Percentiles rank a stretch among this genome's conserved stretches.
Conservation (phyloP, 2,329 filamentous ascomycete genomes). For the Penicillium sp. region DNA sequence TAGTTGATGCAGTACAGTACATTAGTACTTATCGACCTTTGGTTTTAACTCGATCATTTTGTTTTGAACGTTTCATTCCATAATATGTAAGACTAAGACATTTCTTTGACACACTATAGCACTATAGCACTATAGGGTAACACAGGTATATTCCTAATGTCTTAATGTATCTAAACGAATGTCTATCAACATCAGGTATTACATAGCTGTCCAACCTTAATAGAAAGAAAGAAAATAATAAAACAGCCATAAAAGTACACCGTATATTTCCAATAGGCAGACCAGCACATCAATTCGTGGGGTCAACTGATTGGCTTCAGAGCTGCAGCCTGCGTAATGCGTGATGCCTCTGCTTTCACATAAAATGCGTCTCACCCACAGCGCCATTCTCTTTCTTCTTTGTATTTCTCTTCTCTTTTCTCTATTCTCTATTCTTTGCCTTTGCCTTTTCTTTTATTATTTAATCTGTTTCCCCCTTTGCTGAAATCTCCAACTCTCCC, state of each 20-base stretch:
- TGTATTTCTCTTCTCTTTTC: not conserved
- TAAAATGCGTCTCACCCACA: slow-evolving; percentile 16
- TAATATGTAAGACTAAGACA: too few relatives aligned
- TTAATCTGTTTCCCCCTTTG: not conserved
- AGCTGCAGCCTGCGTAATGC: slow-evolving; percentile 7
- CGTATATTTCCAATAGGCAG: not conserved
- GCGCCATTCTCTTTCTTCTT: slow-evolving; percentile 9
- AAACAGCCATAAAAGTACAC: not conserved
- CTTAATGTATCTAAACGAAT: too few relatives aligned
- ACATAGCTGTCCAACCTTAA: too few relatives aligned
- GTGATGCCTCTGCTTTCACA: slow-evolving; percentile 3
- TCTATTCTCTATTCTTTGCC: not conserved
- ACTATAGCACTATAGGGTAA: too few relatives aligned
- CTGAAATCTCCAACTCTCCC: not conserved
- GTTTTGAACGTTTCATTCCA: too few relatives aligned
- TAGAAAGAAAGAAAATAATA: too few relatives aligned
- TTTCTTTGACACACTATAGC: too few relatives aligned
- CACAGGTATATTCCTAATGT: too few relatives aligned
- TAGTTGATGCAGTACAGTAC: too few relatives aligned
- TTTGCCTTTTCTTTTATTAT: not conserved
- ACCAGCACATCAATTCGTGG: slow-evolving; percentile 6
- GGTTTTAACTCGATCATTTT: too few relatives aligned
- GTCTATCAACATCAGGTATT: too few relatives aligned
- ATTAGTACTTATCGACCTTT: too few relatives aligned
- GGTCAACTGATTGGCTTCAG: slow-evolving; percentile 10